Evolutionary conservation across 2,329 filamentous ascomycete genomes (phyloP), one percentile per base, ranked within the genome.

Genomic region (Botrytis pseudocinerea): DNA sequence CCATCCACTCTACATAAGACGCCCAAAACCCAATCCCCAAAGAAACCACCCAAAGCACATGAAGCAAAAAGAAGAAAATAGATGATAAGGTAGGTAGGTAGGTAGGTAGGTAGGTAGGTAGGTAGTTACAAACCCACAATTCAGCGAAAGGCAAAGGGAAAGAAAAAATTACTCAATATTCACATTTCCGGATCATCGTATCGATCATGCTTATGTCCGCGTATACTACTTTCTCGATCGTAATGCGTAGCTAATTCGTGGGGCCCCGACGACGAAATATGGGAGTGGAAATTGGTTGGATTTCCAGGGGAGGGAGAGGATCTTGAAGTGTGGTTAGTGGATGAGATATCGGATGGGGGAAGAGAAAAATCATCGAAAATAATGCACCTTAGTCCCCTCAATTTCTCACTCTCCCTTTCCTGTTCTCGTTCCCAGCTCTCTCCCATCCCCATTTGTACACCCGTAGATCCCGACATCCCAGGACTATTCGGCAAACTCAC

Each of bases 101-200:
- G 32, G 32, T 38, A 44, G 48, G 64, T 40, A 14, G 4, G 9
- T 70, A 12, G 51, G 32, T 38, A 44, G 48, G 44, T 40, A 32
- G 32, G 32, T 38, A 44, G 48, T 44, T 40, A 32, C 32, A 61
- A 32, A 46, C 40, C 51, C 51, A 60, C 25, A 40, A 35, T 48
- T 66, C 22, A 40, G 32, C 12, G 3, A n/a, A n/a, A 66, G 22
- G 35, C n/a, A 70, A 35, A 40, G 28, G 20, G 3, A 38, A 35
- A 40, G 28, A 64, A 70, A 25, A 70, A 51, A 48, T 63, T 38
- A 63, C 46, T 70, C 60, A 46, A 40, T 70, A 64, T 70, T 70
- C 69, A 64, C 59, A 70, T 64, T 70, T 70, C 57, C 59, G 59
- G 59, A 40, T 70, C 59, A 22, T 70, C 59, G 9, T 70, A 64